Evolutionary conservation across 164 flowering plant species (phyloP), one percentile per base, ranked within the genome.

Genomic region (Litsea cubeba): DNA sequence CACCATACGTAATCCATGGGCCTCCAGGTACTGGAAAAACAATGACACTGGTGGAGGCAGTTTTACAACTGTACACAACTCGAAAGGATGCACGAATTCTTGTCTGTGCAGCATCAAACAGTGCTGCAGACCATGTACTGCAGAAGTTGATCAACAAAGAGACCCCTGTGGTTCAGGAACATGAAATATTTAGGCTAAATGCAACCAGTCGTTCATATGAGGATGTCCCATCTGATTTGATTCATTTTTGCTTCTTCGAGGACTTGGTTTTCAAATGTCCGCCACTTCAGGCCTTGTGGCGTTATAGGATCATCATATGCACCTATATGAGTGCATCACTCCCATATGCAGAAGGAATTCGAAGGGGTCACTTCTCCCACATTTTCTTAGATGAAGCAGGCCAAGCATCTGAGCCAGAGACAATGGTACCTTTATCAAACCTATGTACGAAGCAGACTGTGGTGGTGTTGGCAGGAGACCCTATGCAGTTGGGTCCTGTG

Each of bases 1-100:
- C 97, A 17, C 99, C 99, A 4, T 96, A 90, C 79, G 83, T 92
- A 65, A 90, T 96, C 32, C 84, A 94, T 82, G 99, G 99, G 8
- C 99, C 99, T 50, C 99, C 98, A 0, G 98, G 99, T 46, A 96
- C 99, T 11, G 99, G 98, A 7, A 96, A 96, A 82, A 92, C 98
- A 2, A 72, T 78, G 89, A 94, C 97, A 12, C 68, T 96, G 0
- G 90, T 92, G 71, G 98, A 96, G 77, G 91, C 93, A 40, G 87
- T 94, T 75, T 84, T 92, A 18, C 99, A 95, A 74, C 80, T 95
- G 4, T 92, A 91, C 68, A 76, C 51, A 68, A 74, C 76, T 6
- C 71, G 24, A 17, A 81, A 73, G 62, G 26, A 62, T 65, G 50
- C 89, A 22, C 80, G 84, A 22, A 80, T 94, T 79, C 95, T 95